Base-by-base conservation (phyloP, 768 basidiomycete genomes). In the Podaxis mareebaensis region DNA sequence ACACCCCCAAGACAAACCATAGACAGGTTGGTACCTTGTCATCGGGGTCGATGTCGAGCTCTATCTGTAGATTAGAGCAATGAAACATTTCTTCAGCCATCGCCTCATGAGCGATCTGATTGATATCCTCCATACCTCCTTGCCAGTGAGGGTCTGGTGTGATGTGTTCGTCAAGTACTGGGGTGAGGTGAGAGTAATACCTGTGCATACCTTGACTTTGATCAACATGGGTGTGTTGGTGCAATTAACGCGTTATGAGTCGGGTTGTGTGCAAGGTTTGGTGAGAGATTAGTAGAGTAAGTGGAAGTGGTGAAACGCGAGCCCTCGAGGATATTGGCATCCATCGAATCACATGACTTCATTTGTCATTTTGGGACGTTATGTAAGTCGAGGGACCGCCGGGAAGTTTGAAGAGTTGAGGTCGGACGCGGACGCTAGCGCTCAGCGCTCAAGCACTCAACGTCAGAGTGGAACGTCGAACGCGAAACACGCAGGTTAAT, bases 31-130 rank as follows among this genome's bases (percentile, higher is more conserved):
- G 54, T 61, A 89, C 95, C 84, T 90, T 91, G 78, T 93, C 93
- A 66, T 93, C 92, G 15, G 83, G 78, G 75, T 96, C 95, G 74
- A 97, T 93, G 80, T 97, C 95, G 66, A 99, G 85, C 76, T 99
- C 96, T 75, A 97, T 95, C 96, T 89, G 59, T 40, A n/a, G 13
- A 36, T 22, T 48, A 4, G 6, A 26, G 11, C 2, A n/a, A 68
- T 3, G 36, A 53, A 15, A 68, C 12, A 67, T 58, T 20, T 28
- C 15, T 3, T 38, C 11, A 40, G 44, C 46, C 30, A 61, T 28
- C 53, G 60, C 48, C 63, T 66, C 52, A 59, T 30, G 42, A 22
- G 22, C 20, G 24, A 60, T 46, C 39, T 40, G 15, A 66, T 70
- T 24, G 22, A 42, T 17, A 33, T n/a, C 28, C 4, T 40, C 13